These are phyloP conservation scores for Populus pruinosa DNA, from an alignment of 345 rosid genomes.

Conservation along the genomic window DNA sequence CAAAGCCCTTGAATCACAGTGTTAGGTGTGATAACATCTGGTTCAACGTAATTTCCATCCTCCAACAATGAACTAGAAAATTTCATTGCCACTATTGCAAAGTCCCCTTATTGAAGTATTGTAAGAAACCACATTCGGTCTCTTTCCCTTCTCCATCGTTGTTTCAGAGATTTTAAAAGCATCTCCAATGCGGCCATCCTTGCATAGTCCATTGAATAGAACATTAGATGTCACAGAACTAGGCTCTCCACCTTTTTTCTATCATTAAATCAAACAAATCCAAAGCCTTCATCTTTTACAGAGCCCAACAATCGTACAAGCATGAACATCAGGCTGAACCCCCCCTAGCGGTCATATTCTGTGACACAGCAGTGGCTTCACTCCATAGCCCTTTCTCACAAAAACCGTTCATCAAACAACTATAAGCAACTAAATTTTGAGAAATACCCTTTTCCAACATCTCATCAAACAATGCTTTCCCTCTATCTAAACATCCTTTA, in stretches of 20 bases:
- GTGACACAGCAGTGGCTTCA: slow-evolving; percentile 39
- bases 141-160: slow-evolving; percentile 54
- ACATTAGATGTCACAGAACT: slow-evolving; percentile 40
- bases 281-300: slow-evolving; percentile 52
- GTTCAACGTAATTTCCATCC: slow-evolving; percentile 35
- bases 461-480: slow-evolving; percentile 42
- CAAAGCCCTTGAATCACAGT: slow-evolving; percentile 53
- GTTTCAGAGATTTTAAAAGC: slow-evolving; percentile 48
- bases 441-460: slow-evolving; percentile 43
- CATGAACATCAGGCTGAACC: slow-evolving; percentile 46
- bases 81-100: slow-evolving; percentile 51
- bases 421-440: slow-evolving; percentile 41
- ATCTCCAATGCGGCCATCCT: slow-evolving; percentile 44
- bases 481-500: slow-evolving; percentile 35
- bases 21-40: slow-evolving; percentile 48
- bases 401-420: slow-evolving; percentile 40
- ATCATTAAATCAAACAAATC: slow-evolving; percentile 50
- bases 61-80: slow-evolving; percentile 39
- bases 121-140: slow-evolving; percentile 50
- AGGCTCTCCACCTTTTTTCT: slow-evolving; percentile 45
- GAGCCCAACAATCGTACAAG: slow-evolving; percentile 53
- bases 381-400: slow-evolving; percentile 48
- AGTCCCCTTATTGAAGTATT: slow-evolving; percentile 54
- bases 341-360: slow-evolving; percentile 47
- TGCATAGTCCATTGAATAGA: slow-evolving; percentile 54